Evolutionary conservation across 192 early-diverging fungal species (phyloP).

Genomic region (Umbelopsis ramanniana): DNA sequence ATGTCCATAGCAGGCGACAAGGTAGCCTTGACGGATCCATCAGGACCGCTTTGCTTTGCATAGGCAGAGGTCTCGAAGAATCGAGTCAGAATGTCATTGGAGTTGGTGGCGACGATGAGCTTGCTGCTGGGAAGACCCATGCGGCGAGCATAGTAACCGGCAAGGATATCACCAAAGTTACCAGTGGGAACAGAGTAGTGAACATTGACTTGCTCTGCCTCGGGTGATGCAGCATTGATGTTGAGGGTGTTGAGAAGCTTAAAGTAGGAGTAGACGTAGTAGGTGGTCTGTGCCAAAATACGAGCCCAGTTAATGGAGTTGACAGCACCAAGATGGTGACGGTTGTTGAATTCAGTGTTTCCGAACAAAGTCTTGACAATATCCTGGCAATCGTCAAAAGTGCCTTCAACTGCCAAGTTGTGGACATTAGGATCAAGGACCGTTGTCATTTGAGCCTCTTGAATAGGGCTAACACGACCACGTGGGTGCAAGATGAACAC

Average conservation of each 20-base stretch:
- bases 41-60: constrained; percentile 67
- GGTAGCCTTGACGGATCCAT: constrained; percentile 70
- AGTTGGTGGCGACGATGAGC: constrained; percentile 93
- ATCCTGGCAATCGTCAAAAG: constrained; percentile 98
- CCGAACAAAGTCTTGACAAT: constrained; percentile 92
- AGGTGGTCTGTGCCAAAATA: constrained; percentile 93
- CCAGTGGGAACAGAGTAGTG: constrained; percentile 94
- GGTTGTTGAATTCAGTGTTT: constrained; percentile 71
- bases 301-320: constrained; percentile 99
- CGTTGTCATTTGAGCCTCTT: constrained; percentile 98
- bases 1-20: constrained; percentile 98
- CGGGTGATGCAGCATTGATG: constrained; percentile 45
- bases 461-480: constrained; percentile 89
- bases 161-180: constrained; percentile 96
- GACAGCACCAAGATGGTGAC: constrained; percentile 87
- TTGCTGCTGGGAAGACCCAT: constrained; percentile 89
- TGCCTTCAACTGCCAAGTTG: constrained; percentile 90
- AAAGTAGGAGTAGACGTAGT: constrained; percentile 97
- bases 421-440: constrained; percentile 93
- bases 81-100: constrained; percentile 95
- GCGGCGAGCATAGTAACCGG: constrained; percentile 88
- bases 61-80: constrained; percentile 89
- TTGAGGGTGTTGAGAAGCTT: constrained; percentile 52
- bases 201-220: constrained; percentile 49
- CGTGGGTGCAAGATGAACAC: constrained; percentile 94